Evolutionary conservation across 495 filamentous ascomycete genomes (phyloP).

Genomic region (Trypethelium eluteriae): DNA sequence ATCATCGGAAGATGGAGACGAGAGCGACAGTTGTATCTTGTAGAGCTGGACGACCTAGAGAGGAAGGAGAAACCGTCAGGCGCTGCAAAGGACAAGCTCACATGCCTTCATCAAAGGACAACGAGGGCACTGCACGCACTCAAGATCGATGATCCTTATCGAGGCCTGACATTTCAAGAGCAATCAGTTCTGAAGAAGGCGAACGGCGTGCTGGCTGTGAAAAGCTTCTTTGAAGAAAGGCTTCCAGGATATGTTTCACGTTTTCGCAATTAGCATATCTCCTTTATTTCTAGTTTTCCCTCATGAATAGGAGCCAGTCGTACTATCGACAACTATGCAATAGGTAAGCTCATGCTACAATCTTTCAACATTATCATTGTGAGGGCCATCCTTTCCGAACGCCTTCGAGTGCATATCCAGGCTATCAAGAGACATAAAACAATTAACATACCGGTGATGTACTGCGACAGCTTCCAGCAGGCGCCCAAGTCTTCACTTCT

Average conservation of each 20-base stretch:
- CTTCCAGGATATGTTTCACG: background rate
- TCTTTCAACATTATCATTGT: background rate
- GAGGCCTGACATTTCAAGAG: background rate
- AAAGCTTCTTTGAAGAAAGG: background rate
- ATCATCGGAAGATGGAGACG: background rate
- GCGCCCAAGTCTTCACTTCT: background rate
- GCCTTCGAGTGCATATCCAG: background rate
- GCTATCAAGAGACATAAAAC: background rate
- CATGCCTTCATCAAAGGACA: background rate
- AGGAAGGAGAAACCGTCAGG: background rate
- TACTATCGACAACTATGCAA: too few species aligned
- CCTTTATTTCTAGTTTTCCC: background rate
- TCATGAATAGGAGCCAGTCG: background rate
- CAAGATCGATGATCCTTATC: background rate
- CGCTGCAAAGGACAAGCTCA: background rate
- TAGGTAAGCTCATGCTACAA: too few species aligned
- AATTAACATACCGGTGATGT: background rate
- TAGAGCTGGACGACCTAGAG: background rate
- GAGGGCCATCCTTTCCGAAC: background rate
- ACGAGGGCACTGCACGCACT: background rate
- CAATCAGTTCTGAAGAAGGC: background rate
- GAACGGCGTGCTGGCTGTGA: background rate
- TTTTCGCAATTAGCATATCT: background rate
- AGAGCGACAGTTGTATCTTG: background rate
- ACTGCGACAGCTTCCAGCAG: too few species aligned